A percentile compares a stretch with the other conserved stretches of the same genome.
phyloP scores from a whole-genome alignment of 495 filamentous ascomycete species.

The Talaromyces liani region DNA sequence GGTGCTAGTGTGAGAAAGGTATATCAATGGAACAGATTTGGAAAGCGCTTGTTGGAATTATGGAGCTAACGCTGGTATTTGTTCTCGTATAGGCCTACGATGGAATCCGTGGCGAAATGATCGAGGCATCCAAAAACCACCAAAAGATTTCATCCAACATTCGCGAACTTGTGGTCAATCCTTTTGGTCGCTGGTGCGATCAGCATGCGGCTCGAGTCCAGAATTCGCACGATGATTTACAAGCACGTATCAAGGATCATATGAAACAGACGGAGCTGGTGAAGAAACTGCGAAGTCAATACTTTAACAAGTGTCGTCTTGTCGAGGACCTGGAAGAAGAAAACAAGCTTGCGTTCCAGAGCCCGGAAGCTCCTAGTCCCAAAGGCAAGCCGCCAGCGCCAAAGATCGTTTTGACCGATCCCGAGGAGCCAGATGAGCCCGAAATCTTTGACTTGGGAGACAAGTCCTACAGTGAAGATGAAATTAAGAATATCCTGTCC shows the following conservation, averaged over 20 bases:
- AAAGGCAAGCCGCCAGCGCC: conserved; percentile 47
- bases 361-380: conserved; percentile 53
- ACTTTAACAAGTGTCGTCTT: conserved; percentile 97
- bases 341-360: conserved; percentile 95
- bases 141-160: conserved; percentile 94
- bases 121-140: conserved; percentile 82
- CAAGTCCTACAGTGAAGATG: conserved; percentile 69
- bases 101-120: conserved; percentile 90
- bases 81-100: conserved; percentile 70
- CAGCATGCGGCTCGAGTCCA: conserved; percentile 85
- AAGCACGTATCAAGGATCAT: conserved; percentile 79
- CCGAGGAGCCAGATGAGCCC: conserved; percentile 48
- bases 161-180: conserved; percentile 86
- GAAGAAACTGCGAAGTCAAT: conserved; percentile 86
- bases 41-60: neutral
- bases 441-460: conserved; percentile 90
- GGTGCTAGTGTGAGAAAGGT: conserved; percentile 95
- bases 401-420: conserved; percentile 54
- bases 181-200: conserved; percentile 92
- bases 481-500: conserved; percentile 79
- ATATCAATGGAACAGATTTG: conserved; percentile 1
- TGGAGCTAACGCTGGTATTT: neutral
- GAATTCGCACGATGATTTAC: conserved; percentile 89
- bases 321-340: conserved; percentile 97
- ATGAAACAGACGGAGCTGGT: conserved; percentile 85